phyloP scores from a whole-genome alignment of 164 flowering plant genomes.

The Euptelea pleiosperma region DNA sequence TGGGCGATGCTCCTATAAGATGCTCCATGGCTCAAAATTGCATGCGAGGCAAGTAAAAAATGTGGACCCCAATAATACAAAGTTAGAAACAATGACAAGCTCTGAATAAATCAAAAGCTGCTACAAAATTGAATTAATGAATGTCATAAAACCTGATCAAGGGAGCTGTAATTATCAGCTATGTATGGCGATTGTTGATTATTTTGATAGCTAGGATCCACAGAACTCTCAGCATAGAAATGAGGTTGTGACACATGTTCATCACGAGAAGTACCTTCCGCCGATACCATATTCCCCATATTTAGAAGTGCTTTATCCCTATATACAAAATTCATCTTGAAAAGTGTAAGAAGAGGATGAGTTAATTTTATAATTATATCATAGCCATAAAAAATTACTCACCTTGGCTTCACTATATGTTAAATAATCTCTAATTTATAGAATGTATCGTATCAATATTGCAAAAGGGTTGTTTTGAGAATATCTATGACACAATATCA shows the following conservation, averaged over 20 bases:
- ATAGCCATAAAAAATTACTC: not conserved
- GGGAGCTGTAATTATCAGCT: constrained; percentile 41
- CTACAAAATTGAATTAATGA: not conserved
- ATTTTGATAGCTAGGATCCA: constrained; percentile 4
- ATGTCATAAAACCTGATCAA: constrained; percentile 37
- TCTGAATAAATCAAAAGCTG: constrained; percentile 4
- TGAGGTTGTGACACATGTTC: not conserved
- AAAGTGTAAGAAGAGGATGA: not conserved
- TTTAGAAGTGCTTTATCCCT: not conserved
- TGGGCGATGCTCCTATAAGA: not conserved
- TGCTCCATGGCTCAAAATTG: not conserved
- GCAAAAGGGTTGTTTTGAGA: not conserved
- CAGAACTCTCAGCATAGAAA: constrained; percentile 19
- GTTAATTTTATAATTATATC: not conserved
- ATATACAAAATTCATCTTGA: not conserved
- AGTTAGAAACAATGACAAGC: not conserved
- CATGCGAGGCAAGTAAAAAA: not conserved
- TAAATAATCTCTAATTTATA: too few species aligned
- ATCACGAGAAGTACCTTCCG: constrained; percentile 17
- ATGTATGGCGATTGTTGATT: constrained; percentile 20
- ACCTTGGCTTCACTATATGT: not conserved
- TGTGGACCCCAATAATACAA: not conserved
- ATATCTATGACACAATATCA: not conserved
- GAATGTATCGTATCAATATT: not conserved
- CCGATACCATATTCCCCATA: constrained; percentile 37